Conservation (phyloP, 306 rosid species). For the Erythrophleum fordii region DNA sequence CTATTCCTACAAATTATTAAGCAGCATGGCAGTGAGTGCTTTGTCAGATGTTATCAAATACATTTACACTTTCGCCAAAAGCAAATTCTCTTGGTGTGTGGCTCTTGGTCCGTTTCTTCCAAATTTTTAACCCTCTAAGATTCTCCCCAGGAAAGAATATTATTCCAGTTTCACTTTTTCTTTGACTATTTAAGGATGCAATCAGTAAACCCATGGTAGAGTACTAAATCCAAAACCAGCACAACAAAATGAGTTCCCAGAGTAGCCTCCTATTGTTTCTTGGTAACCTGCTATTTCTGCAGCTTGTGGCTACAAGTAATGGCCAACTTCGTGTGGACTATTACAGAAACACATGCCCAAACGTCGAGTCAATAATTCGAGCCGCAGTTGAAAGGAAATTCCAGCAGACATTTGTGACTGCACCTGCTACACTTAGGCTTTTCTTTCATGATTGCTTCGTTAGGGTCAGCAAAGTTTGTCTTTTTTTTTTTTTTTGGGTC, state of each 20-base stretch:
- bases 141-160: background rate
- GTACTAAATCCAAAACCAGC: background rate
- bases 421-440: constrained; percentile 86
- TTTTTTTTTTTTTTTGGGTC: background rate
- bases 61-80: constrained; percentile 19
- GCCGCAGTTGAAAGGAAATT: constrained; percentile 63
- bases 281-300: constrained; percentile 45
- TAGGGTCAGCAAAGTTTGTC: constrained; percentile 48
- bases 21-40: constrained; percentile 34
- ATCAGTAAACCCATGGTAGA: constrained; percentile 10
- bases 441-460: constrained; percentile 93
- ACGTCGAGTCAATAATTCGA: constrained; percentile 72
- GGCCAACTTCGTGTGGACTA: constrained; percentile 56
- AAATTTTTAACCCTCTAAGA: constrained; percentile 25
- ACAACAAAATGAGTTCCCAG: constrained; percentile 44
- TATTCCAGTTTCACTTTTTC: background rate
- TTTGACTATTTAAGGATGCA: constrained; percentile 42
- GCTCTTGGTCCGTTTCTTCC: constrained; percentile 32
- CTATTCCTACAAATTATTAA: constrained; percentile 21
- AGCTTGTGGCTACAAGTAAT: constrained; percentile 28
- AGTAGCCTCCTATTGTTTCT: constrained; percentile 33
- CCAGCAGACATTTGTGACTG: constrained; percentile 71
- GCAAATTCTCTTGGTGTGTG: constrained; percentile 33
- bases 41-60: constrained; percentile 40
- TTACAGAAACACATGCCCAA: constrained; percentile 70